A percentile compares a stretch with the other conserved stretches of the same genome.
These are phyloP conservation scores for Lithospermum erythrorhizon DNA, from an alignment of 257 asterid species.

Conservation along the genomic window DNA sequence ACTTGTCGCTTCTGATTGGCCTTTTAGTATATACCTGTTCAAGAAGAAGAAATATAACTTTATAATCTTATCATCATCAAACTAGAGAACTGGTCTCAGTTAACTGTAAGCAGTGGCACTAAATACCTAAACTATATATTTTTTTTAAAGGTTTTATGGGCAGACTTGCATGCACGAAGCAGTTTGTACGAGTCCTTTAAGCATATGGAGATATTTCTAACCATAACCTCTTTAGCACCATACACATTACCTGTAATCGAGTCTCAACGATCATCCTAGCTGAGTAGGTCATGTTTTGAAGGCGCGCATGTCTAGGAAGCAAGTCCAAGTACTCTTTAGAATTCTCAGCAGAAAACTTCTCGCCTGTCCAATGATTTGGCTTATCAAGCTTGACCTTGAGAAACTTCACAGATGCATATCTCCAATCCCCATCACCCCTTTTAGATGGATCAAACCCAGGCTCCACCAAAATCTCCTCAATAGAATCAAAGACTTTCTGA, in stretches of 20 bases:
- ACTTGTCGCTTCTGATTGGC: slow-evolving; percentile 58
- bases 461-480: slow-evolving; percentile 63
- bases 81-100: not conserved
- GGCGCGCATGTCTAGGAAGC: slow-evolving; percentile 84
- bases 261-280: slow-evolving; percentile 57
- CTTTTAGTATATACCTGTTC: slow-evolving; percentile 60
- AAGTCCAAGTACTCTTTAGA: slow-evolving; percentile 34
- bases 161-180: not conserved
- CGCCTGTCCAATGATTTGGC: slow-evolving; percentile 58
- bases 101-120: not conserved
- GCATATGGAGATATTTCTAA: not conserved
- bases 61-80: not conserved
- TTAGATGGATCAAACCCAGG: slow-evolving; percentile 82
- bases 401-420: slow-evolving; percentile 58
- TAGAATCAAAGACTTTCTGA: slow-evolving; percentile 58
- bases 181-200: not conserved
- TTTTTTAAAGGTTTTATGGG: not conserved
- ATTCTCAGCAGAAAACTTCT: slow-evolving; percentile 41
- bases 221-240: not conserved
- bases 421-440: slow-evolving; percentile 74
- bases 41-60: not conserved
- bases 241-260: slow-evolving; percentile 43
- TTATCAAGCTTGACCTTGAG: slow-evolving; percentile 63
- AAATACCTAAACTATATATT: not conserved
- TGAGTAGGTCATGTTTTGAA: slow-evolving; percentile 84